Conservation (phyloP, 2,329 filamentous ascomycete genomes). For the Botrytis aclada region DNA sequence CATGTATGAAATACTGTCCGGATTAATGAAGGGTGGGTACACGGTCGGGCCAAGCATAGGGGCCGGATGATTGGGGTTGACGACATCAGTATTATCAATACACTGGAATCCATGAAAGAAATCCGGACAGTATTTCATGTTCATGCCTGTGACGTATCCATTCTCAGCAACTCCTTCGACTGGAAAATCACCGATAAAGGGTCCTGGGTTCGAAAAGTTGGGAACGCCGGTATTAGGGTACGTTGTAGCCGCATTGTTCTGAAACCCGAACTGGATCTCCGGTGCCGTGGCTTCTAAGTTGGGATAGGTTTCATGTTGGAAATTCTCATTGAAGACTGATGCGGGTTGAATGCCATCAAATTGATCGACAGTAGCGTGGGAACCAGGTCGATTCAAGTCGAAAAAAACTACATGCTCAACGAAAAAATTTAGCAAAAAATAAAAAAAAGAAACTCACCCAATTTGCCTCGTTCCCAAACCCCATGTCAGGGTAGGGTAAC, state of each 20-base stretch:
- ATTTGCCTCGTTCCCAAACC: background rate
- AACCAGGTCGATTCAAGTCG: too few species aligned
- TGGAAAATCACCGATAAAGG: background rate
- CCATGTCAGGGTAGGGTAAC: background rate
- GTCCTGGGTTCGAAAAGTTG: background rate
- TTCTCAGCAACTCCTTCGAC: rapidly evolving
- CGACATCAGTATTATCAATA: rapidly evolving
- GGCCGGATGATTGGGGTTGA: rapidly evolving
- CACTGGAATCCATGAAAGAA: background rate
- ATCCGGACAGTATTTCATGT: background rate
- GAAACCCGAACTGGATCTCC: background rate
- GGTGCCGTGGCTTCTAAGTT: too few species aligned
- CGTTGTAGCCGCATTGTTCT: rapidly evolving
- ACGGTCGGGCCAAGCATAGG: background rate
- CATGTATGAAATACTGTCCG: background rate
- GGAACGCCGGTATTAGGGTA: rapidly evolving
- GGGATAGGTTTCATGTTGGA: too few species aligned
- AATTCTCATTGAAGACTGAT: too few species aligned
- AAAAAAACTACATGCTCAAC: too few species aligned
- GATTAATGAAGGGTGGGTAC: background rate
- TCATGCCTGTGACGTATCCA: rapidly evolving
- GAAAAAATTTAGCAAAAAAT: too few species aligned
- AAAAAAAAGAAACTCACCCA: background rate
- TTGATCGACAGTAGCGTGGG: too few species aligned
- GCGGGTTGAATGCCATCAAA: too few species aligned